Base-by-base conservation (phyloP, 2,329 filamentous ascomycete genomes). In the Magnaporthales sp. region DNA sequence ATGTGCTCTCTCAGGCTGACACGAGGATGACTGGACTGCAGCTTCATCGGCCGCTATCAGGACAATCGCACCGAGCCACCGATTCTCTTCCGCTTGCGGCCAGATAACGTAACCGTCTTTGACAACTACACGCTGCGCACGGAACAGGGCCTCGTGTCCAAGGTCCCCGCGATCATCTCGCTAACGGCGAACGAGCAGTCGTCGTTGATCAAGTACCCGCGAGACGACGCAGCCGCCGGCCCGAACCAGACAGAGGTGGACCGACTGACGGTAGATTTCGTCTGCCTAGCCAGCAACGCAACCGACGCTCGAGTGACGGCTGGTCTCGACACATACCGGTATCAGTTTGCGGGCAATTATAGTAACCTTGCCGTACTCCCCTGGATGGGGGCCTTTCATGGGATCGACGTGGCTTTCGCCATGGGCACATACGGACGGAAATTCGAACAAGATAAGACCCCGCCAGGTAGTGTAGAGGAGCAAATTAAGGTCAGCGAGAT, bases 261-360 rank as follows among this genome's bases (percentile, higher is more conserved):
- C 66, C n/a, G 46, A 11, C 69, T 62, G 19, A 74, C 71, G 10
- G 69, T 74, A 5, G 58, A 58, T 7, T 74, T 73, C 56, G 71
- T 71, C n/a, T 74, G 72, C 62, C 66, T 72, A 19, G 70, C 70
- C 1, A 68, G 70, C 66, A 73, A 72, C 66, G 71, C 72, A 11
- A 72, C 71, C 15, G 66, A 68, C 10, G 64, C 62, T 29, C 65
- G 71, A 30, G 66, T 67, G 0, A 8, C 26, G 31, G 63, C 58
- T 9, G 66, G 67, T 9, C 62, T 72, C 63, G 74, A 69, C 46
- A 80, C 77, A 0, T 79, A 79, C 67, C 75, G 78, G 24, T 80
- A 79, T 68, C 74, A 78, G 64, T 80, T 80, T 62, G 73, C 74
- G 7, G 78, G 78, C 5, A 80, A 79, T 67, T 80, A 77, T 66